phyloP scores from a whole-genome alignment of 1,284 basidiomycete species.

The Ceratobasidium sp. region DNA sequence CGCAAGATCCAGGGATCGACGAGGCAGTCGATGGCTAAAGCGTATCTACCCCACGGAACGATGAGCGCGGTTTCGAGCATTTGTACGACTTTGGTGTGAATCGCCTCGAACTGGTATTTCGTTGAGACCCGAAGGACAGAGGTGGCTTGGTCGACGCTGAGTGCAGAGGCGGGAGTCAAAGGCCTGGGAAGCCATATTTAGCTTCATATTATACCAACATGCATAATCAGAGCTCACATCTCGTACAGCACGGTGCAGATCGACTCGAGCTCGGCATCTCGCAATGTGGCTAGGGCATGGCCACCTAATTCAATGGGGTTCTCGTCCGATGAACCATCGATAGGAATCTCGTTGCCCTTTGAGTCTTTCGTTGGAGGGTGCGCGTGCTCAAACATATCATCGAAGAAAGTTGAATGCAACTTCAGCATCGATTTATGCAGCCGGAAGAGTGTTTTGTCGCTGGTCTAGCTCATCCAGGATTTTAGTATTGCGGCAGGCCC shows the following conservation, averaged over 20 bases:
- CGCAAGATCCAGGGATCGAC: constrained; percentile 34
- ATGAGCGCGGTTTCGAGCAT: not conserved
- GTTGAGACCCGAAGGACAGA: constrained; percentile 9
- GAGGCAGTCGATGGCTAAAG: constrained; percentile 26
- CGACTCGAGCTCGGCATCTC: constrained; percentile 8
- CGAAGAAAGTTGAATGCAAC: constrained; percentile 35
- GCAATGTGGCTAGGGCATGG: not conserved
- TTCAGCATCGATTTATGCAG: constrained; percentile 35
- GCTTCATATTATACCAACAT: not conserved
- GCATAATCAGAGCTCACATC: constrained; percentile 11
- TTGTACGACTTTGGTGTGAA: not conserved
- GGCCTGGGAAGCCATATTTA: not conserved
- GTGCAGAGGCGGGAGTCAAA: constrained; percentile 8
- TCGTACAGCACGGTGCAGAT: constrained; percentile 30
- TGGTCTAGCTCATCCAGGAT: constrained; percentile 5
- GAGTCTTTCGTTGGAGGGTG: not conserved
- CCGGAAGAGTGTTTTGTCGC: constrained; percentile 29
- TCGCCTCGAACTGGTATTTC: constrained; percentile 30
- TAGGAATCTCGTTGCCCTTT: constrained; percentile 12
- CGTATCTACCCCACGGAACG: constrained; percentile 3
- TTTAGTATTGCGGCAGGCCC: not conserved
- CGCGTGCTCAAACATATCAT: constrained; percentile 38
- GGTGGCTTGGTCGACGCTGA: constrained; percentile 15
- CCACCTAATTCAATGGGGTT: constrained; percentile 30
- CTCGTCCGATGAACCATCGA: constrained; percentile 41